phyloP scores from a whole-genome alignment of 148 eudicot species.

The Vaccinium vitisidaea region DNA sequence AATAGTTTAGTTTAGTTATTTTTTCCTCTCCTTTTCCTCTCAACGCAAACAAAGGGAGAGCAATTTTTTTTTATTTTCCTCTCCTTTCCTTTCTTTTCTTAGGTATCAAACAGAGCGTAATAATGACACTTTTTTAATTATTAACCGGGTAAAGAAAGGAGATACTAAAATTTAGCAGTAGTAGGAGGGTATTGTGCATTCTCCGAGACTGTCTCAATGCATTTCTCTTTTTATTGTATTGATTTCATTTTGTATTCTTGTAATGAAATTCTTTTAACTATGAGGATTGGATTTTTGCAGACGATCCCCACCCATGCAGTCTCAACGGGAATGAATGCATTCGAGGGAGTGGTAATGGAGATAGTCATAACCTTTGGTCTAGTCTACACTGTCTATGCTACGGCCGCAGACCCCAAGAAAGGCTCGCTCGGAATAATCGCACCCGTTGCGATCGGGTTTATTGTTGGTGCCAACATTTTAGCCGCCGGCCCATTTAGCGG shows the following conservation, averaged over 20 bases:
- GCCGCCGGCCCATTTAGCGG: conserved; percentile 89
- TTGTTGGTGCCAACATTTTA: conserved; percentile 81
- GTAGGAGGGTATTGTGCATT: too few species aligned
- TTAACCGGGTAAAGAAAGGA: not conserved
- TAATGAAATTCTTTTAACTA: not conserved
- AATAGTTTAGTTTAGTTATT: too few species aligned
- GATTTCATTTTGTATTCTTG: too few species aligned
- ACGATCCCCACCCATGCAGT: conserved; percentile 63
- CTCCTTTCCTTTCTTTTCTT: too few species aligned
- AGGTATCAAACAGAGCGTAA: too few species aligned
- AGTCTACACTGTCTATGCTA: conserved; percentile 86
- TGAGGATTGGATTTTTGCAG: conserved; percentile 26
- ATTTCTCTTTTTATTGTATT: too few species aligned
- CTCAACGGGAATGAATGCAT: conserved; percentile 49
- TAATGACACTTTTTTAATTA: not conserved
- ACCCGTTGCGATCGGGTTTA: conserved; percentile 80
- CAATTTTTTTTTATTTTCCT: too few species aligned
- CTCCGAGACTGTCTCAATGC: too few species aligned
- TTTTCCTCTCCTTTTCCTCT: too few species aligned
- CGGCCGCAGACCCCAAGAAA: conserved; percentile 88
- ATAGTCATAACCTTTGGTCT: conserved; percentile 72
- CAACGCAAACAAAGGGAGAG: too few species aligned
- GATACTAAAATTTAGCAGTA: not conserved
- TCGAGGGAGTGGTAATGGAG: conserved; percentile 73
- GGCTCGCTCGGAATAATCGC: conserved; percentile 72